Conservation (phyloP, 2,329 filamentous ascomycete species). For the Alternaria sp. region DNA sequence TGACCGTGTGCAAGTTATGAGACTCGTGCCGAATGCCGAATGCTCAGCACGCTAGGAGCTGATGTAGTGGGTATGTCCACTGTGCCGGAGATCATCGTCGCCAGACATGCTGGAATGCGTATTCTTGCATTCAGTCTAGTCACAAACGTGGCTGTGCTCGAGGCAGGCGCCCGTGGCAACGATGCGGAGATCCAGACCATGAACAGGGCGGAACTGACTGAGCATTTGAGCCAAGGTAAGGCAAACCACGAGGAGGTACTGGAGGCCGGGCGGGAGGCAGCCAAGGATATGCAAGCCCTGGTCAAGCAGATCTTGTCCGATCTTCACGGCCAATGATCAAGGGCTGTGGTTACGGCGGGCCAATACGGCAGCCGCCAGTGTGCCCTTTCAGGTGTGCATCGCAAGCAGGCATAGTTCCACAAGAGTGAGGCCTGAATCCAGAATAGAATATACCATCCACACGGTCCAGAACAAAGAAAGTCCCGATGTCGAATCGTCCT, state of each 20-base stretch:
- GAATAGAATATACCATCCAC: background rate
- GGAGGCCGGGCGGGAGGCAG: constrained; percentile 65
- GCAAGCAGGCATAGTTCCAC: background rate
- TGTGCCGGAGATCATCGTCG: constrained; percentile 71
- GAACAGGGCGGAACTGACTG: constrained; percentile 59
- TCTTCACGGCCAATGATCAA: constrained; percentile 35
- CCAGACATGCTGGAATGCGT: constrained; percentile 67
- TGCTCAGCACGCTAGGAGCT: constrained; percentile 66
- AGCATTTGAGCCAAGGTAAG: constrained; percentile 63
- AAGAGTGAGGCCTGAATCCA: background rate
- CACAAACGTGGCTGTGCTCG: constrained; percentile 68
- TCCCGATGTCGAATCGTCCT: background rate
- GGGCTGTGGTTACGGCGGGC: background rate
- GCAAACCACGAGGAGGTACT: constrained; percentile 71
- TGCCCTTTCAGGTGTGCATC: background rate
- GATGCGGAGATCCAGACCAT: constrained; percentile 60
- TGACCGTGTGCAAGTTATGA: constrained; percentile 60
- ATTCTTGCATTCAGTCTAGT: constrained; percentile 71
- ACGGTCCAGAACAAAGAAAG: background rate
- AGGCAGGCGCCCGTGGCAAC: constrained; percentile 65
- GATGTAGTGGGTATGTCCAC: constrained; percentile 76
- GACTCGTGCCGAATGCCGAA: constrained; percentile 69
- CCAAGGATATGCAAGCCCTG: constrained; percentile 66
- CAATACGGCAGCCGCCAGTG: background rate
- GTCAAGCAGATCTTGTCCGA: constrained; percentile 55